These are phyloP conservation scores for Dactylellina parvicollis DNA, from an alignment of 2,329 filamentous ascomycete species.

Conservation along the genomic window DNA sequence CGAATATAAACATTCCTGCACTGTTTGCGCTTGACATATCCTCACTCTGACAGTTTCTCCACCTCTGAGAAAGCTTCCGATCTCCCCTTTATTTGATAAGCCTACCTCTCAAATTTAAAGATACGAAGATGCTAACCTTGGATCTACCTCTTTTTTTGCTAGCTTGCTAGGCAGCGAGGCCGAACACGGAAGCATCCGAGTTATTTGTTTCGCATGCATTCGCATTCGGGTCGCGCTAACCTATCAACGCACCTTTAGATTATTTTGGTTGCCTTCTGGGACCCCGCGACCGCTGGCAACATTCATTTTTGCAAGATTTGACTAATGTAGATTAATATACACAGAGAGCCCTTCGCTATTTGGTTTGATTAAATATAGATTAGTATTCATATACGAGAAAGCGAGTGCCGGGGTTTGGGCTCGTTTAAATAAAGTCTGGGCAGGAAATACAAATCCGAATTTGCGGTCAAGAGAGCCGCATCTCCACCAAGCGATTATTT, in stretches of 20 bases:
- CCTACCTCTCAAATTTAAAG: constrained; percentile 1
- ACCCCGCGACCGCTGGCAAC: neutral
- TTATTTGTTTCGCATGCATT: constrained; percentile 10
- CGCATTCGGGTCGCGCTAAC: neutral
- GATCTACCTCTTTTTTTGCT: neutral
- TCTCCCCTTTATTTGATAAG: neutral
- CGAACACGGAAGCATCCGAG: constrained; percentile 22
- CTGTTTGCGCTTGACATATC: constrained; percentile 1
- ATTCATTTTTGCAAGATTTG: neutral
- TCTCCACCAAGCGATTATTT: too few relatives aligned
- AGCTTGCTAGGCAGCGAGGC: constrained; percentile 21
- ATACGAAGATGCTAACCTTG: neutral
- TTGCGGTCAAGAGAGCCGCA: too few relatives aligned
- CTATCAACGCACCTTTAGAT: neutral
- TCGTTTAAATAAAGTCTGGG: neutral
- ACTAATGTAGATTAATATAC: constrained; percentile 6
- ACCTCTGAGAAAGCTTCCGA: neutral
- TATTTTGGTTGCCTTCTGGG: constrained; percentile 8
- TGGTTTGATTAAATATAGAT: constrained; percentile 21
- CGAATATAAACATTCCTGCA: constrained; percentile 13
- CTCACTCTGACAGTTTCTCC: neutral
- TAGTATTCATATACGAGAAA: neutral
- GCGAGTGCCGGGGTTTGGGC: neutral
- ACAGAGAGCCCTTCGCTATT: neutral
- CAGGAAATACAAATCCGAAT: neutral